These are phyloP conservation scores for Fusarium longipes DNA, from an alignment of 2,329 filamentous ascomycete species.

Conservation along the genomic window DNA sequence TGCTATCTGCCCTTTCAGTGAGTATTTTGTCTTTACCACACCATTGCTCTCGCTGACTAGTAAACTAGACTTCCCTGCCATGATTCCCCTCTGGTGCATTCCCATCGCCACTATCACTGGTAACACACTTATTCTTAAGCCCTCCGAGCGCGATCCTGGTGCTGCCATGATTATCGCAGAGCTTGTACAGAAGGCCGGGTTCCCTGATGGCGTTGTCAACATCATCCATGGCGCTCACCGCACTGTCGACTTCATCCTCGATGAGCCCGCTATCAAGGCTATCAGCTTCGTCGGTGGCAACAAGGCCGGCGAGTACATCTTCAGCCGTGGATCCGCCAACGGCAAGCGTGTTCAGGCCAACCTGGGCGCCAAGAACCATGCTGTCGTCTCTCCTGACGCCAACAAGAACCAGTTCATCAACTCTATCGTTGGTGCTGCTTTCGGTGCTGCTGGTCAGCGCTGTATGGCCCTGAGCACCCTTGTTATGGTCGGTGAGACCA, in stretches of 20 bases:
- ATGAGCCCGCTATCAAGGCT: conserved; percentile 86
- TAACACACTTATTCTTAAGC: conserved; percentile 87
- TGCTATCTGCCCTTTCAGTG: conserved; percentile 88
- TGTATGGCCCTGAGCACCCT: conserved; percentile 89
- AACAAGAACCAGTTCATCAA: conserved; percentile 93
- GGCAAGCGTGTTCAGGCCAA: conserved; percentile 92
- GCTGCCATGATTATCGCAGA: conserved; percentile 88
- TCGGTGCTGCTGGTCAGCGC: conserved; percentile 85
- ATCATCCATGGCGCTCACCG: conserved; percentile 83
- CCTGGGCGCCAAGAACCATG: conserved; percentile 89
- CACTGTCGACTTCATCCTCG: conserved; percentile 87
- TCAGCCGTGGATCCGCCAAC: conserved; percentile 79
- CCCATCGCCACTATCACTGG: conserved; percentile 86
- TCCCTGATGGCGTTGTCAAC: conserved; percentile 85
- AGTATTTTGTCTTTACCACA: conserved; percentile 49
- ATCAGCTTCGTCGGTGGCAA: conserved; percentile 89
- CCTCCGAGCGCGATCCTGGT: conserved; percentile 85
- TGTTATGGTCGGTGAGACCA: conserved; percentile 86
- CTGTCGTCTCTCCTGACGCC: conserved; percentile 83
- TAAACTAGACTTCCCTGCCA: conserved; percentile 82
- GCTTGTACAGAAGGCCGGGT: conserved; percentile 81
- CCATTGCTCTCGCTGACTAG: conserved; percentile 13
- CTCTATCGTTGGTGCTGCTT: conserved; percentile 84
- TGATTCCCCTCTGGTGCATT: conserved; percentile 94
- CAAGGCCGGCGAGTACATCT: conserved; percentile 91